These are phyloP conservation scores for Pseudogymnoascus sp. DNA, from an alignment of 2,329 filamentous ascomycete genomes.

Conservation along the genomic window DNA sequence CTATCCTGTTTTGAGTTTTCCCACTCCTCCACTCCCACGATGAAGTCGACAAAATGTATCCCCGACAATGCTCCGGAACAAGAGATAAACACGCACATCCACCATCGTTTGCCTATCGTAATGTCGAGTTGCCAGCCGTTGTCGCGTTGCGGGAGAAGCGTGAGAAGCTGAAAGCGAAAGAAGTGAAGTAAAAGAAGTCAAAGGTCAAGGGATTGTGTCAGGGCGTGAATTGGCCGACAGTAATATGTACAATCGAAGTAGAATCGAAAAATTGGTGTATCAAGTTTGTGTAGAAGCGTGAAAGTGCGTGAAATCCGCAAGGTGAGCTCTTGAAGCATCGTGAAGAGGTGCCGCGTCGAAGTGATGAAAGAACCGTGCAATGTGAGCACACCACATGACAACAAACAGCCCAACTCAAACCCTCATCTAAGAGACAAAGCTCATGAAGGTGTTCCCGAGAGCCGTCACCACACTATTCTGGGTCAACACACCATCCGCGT, in stretches of 20 bases:
- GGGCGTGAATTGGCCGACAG: background rate
- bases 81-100: background rate
- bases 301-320: conserved; percentile 5
- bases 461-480: background rate
- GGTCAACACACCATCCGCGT: background rate
- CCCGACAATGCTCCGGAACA: background rate
- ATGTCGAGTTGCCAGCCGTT: background rate
- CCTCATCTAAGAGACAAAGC: background rate
- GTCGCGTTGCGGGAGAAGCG: background rate
- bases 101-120: background rate
- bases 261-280: background rate
- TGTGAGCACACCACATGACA: background rate
- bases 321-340: background rate
- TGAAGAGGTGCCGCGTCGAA: background rate
- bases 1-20: background rate
- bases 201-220: background rate
- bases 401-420: background rate
- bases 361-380: background rate
- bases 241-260: conserved; percentile 3
- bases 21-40: background rate
- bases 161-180: background rate
- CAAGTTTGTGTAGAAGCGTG: background rate
- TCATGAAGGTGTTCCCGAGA: background rate
- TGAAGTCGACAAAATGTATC: background rate
- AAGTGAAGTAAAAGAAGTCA: conserved; percentile 1